These are phyloP conservation scores for Podospora sp. DNA, from an alignment of 495 filamentous ascomycete species.

Conservation along the genomic window DNA sequence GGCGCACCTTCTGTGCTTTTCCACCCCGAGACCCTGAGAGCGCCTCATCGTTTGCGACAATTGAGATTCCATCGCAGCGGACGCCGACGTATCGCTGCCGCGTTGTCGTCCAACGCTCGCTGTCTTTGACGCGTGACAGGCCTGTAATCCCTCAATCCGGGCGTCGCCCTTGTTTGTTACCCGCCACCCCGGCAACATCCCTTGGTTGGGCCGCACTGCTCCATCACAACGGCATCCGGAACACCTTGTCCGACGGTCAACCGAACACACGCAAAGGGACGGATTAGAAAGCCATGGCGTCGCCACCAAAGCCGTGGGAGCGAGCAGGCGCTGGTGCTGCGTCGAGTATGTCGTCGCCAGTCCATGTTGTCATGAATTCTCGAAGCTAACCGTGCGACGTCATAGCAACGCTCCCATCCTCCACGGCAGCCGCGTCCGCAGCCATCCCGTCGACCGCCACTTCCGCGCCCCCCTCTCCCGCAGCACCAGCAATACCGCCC, in stretches of 20 bases:
- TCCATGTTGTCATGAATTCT: conserved; percentile 4
- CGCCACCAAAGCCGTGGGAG: conserved; percentile 98
- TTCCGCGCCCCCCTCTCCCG: conserved; percentile 38
- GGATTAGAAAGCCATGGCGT: conserved; percentile 52
- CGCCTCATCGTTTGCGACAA: not conserved
- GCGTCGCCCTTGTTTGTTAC: not conserved
- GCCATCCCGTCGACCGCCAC: conserved; percentile 23
- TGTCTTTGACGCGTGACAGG: conserved; percentile 1
- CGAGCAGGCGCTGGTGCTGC: conserved; percentile 64
- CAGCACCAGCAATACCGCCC: conserved; percentile 75
- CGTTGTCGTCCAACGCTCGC: not conserved
- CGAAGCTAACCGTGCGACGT: conserved; percentile 15
- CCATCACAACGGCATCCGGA: not conserved
- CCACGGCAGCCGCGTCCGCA: conserved; percentile 23
- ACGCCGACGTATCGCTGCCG: not conserved
- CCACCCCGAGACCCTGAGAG: not conserved
- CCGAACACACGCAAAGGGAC: not conserved
- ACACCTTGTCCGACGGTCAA: not conserved
- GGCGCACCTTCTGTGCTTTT: not conserved
- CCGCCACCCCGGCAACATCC: not conserved
- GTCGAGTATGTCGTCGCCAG: conserved; percentile 45
- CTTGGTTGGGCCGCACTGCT: not conserved
- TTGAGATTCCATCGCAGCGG: not conserved
- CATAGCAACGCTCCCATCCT: conserved; percentile 45
- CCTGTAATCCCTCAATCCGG: not conserved